Evolutionary conservation across 2,329 filamentous ascomycete species (phyloP).

Genomic region (Purpureocillium takamizusanense): DNA sequence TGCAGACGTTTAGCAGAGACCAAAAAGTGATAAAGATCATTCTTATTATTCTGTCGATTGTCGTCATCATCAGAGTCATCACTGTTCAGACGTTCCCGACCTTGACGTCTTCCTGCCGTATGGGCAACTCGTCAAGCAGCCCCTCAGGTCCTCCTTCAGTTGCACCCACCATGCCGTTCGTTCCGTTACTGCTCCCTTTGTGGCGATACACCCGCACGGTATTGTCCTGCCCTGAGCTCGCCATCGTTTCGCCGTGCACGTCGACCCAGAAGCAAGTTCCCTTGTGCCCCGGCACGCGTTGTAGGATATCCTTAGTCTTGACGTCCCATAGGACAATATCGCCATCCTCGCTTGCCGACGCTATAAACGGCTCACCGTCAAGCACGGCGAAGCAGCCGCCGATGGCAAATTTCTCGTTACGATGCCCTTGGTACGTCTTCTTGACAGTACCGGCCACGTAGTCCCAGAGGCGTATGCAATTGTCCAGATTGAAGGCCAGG

Average conservation of each 20-base stretch:
- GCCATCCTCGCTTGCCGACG: constrained; percentile 81
- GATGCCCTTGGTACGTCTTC: constrained; percentile 94
- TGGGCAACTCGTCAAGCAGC: constrained; percentile 44
- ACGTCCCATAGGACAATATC: constrained; percentile 86
- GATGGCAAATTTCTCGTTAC: constrained; percentile 78
- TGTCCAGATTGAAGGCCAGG: constrained; percentile 85
- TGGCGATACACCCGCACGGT: constrained; percentile 41
- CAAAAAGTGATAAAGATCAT: no score
- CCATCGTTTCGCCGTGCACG: constrained; percentile 45
- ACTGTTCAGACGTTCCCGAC: constrained; percentile 19
- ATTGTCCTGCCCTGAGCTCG: constrained; percentile 47
- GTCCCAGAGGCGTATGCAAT: constrained; percentile 85
- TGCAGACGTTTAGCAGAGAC: no score
- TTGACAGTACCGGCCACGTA: constrained; percentile 86
- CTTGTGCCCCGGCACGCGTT: constrained; percentile 46
- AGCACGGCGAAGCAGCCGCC: constrained; percentile 68
- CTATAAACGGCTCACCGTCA: constrained; percentile 50
- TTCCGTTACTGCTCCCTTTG: constrained; percentile 6
- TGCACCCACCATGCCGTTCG: constrained; percentile 9
- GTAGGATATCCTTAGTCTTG: constrained; percentile 71
- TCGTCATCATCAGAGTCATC: constrained; percentile 1
- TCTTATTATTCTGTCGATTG: no score
- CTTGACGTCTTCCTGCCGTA: constrained; percentile 29
- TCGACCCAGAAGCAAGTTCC: constrained; percentile 61
- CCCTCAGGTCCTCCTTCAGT: constrained; percentile 39